Evolutionary conservation across 1,284 basidiomycete species (phyloP).

Genomic region (Kalmanozyma brasiliensis): DNA sequence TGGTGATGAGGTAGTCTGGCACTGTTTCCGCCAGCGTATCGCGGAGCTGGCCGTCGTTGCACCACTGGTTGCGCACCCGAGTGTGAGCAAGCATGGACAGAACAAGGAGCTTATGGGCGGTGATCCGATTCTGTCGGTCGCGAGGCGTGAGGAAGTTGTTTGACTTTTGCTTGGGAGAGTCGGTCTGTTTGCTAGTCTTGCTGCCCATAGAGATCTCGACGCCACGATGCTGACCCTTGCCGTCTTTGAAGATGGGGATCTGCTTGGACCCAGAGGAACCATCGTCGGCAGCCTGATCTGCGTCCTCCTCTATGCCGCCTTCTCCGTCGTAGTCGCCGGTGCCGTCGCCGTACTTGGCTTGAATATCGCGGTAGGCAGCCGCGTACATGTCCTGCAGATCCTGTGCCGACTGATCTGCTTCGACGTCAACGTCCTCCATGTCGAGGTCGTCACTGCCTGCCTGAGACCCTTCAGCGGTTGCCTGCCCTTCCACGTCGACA

Average conservation of each 20-base stretch:
- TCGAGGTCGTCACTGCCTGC: conserved; percentile 35
- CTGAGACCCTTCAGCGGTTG: conserved; percentile 9
- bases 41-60: conserved; percentile 84
- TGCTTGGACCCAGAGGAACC: conserved; percentile 2
- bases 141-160: conserved; percentile 57
- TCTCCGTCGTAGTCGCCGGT: conserved; percentile 22
- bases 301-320: conserved; percentile 18
- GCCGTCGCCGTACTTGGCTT: conserved; percentile 28
- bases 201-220: conserved; percentile 47
- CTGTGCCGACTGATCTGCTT: conserved; percentile 22
- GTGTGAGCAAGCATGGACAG: conserved; percentile 81
- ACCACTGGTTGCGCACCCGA: conserved; percentile 81
- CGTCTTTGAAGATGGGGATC: conserved; percentile 54
- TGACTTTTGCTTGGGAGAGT: conserved; percentile 39
- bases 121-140: conserved; percentile 60
- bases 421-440: conserved; percentile 58
- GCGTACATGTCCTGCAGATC: conserved; percentile 50
- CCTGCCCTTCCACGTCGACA: conserved; percentile 32
- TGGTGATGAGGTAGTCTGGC: conserved; percentile 56
- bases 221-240: conserved; percentile 52
- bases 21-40: conserved; percentile 56
- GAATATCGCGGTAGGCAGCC: conserved; percentile 46
- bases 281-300: conserved; percentile 13
- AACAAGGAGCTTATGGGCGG: conserved; percentile 62
- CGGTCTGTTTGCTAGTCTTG: conserved; percentile 20